Percentiles rank a stretch among this genome's conserved stretches.
phyloP scores from a whole-genome alignment of 108 stramenopile genomes.

The Phaeodactylum tricornutum region DNA sequence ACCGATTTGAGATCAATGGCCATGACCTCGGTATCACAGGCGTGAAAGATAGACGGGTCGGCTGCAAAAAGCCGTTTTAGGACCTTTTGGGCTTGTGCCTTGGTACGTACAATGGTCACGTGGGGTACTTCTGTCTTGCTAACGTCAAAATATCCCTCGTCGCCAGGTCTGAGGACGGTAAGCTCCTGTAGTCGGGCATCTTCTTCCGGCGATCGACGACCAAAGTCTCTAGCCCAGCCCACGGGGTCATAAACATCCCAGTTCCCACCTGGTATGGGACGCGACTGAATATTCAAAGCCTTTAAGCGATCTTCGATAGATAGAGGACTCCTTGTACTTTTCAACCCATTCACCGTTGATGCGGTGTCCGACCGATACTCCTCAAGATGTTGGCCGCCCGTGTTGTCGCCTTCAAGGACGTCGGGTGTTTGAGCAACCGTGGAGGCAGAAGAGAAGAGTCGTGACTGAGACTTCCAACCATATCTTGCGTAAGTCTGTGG shows the following conservation, averaged over 20 bases:
- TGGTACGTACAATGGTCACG: conserved; percentile 61
- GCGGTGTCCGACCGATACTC: too few relatives aligned
- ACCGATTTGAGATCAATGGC: conserved; percentile 79
- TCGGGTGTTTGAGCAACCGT: too few relatives aligned
- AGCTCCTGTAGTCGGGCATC: conserved; percentile 20
- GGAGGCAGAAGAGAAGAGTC: too few relatives aligned
- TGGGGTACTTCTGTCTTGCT: conserved; percentile 11
- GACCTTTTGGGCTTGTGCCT: conserved; percentile 60
- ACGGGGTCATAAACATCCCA: conserved; percentile 57
- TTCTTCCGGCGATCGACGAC: conserved; percentile 37
- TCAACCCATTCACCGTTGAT: too few relatives aligned
- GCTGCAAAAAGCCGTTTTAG: conserved; percentile 28
- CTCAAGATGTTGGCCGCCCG: too few relatives aligned
- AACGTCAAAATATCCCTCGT: conserved; percentile 64
- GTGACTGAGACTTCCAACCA: too few relatives aligned
- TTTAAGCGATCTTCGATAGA: too few relatives aligned
- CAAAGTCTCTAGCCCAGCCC: conserved; percentile 57
- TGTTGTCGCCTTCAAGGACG: too few relatives aligned
- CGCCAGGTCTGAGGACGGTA: conserved; percentile 38
- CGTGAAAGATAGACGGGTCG: conserved; percentile 50
- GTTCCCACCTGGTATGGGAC: conserved; percentile 36
- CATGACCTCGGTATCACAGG: conserved; percentile 98
- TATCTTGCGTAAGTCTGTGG: too few relatives aligned
- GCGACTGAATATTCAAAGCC: too few relatives aligned
- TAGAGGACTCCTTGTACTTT: too few relatives aligned